Evolutionary conservation across 2,329 filamentous ascomycete species (phyloP).

Genomic region (Fusarium xyrophilum): DNA sequence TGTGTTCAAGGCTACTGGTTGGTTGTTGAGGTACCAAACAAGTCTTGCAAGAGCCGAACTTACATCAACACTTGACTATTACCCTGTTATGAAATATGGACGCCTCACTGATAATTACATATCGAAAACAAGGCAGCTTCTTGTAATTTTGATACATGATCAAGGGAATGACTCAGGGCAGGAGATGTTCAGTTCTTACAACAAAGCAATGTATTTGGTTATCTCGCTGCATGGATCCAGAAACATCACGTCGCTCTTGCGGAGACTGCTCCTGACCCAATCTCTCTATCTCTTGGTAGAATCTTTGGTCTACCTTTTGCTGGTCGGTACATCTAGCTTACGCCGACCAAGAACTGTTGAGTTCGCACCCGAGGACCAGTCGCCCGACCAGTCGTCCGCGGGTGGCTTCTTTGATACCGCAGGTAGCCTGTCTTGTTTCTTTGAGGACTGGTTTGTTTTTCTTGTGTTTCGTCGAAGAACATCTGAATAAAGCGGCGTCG

Average conservation of each 20-base stretch:
- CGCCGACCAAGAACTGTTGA: too few relatives aligned
- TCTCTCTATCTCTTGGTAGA: not conserved
- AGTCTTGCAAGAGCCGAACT: not conserved
- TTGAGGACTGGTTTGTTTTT: not conserved
- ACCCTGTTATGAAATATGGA: not conserved
- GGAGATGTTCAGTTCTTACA: not conserved
- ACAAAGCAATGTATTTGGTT: not conserved
- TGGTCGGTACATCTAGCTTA: too few relatives aligned
- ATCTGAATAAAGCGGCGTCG: not conserved
- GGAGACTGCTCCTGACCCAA: not conserved
- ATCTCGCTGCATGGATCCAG: not conserved
- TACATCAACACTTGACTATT: not conserved
- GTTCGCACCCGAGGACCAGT: not conserved
- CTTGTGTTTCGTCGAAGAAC: not conserved
- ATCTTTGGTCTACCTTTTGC: not conserved
- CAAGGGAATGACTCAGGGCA: not conserved
- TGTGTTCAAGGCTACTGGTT: not conserved
- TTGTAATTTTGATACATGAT: not conserved
- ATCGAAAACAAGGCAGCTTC: not conserved
- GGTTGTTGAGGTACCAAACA: not conserved
- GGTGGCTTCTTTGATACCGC: not conserved
- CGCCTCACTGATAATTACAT: not conserved
- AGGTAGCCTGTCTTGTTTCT: not conserved
- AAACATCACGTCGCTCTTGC: not conserved
- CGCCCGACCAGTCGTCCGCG: not conserved